Conservation (phyloP, 768 basidiomycete genomes). For the Lactarius evosmus region DNA sequence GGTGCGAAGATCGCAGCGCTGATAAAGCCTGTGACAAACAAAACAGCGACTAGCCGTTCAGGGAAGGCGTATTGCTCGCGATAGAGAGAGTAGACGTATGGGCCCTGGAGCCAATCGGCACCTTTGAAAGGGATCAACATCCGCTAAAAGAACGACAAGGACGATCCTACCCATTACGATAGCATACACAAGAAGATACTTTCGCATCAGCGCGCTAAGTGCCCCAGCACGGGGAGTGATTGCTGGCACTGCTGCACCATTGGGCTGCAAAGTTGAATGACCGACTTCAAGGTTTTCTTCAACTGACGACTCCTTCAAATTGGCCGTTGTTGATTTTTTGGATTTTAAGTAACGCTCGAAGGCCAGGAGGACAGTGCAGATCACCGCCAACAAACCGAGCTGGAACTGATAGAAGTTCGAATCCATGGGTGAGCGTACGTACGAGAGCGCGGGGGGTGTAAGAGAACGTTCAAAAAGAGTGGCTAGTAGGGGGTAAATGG, state of each 20-base stretch:
- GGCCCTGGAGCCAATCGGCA: constrained; percentile 79
- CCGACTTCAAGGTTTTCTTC: constrained; percentile 22
- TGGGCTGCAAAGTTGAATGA: neutral
- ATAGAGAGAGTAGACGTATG: constrained; percentile 75
- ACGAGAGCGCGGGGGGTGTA: neutral
- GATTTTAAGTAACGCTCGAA: constrained; percentile 30
- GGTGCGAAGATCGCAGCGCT: constrained; percentile 69
- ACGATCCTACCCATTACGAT: constrained; percentile 18
- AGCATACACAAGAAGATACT: constrained; percentile 28
- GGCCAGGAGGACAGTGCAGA: constrained; percentile 27
- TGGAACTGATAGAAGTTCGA: constrained; percentile 34
- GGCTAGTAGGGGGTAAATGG: neutral
- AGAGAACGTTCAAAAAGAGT: constrained; percentile 4
- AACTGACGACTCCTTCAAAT: constrained; percentile 2
- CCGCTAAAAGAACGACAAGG: neutral
- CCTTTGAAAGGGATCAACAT: constrained; percentile 38
- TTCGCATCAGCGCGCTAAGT: constrained; percentile 23
- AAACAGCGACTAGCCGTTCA: constrained; percentile 60
- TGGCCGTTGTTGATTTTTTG: constrained; percentile 14
- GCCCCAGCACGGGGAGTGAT: constrained; percentile 17
- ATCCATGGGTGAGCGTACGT: constrained; percentile 2
- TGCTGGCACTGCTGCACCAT: constrained; percentile 1
- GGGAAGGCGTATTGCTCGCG: constrained; percentile 62
- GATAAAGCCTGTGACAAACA: constrained; percentile 77
- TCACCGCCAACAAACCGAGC: constrained; percentile 28